Percentiles rank a stretch among this genome's conserved stretches.
Conservation (phyloP, 1,139 yeast species). For the Debaryomyces udenii region DNA sequence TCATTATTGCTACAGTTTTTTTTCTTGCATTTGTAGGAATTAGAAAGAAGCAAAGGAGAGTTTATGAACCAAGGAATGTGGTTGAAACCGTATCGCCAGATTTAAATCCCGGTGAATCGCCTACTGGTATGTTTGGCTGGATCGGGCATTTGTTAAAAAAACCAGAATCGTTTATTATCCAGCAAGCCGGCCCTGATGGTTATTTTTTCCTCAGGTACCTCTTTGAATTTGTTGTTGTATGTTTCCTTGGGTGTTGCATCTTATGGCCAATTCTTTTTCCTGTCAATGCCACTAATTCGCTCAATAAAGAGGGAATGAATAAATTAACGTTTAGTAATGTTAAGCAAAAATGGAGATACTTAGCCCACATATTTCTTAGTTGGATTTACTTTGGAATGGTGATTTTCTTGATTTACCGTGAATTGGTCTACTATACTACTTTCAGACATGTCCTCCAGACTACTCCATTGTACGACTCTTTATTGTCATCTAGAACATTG, state of each 20-base stretch:
- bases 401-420: conserved; percentile 68
- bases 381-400: conserved; percentile 67
- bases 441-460: conserved; percentile 70
- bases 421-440: conserved; percentile 65
- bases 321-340: conserved; percentile 67
- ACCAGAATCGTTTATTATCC: conserved; percentile 70
- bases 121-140: conserved; percentile 62
- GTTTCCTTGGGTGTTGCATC: conserved; percentile 64
- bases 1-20: conserved; percentile 58
- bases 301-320: conserved; percentile 57
- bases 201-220: conserved; percentile 82
- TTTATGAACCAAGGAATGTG: conserved; percentile 79
- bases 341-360: conserved; percentile 57
- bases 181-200: conserved; percentile 86
- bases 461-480: conserved; percentile 69
- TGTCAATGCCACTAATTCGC: conserved; percentile 83
- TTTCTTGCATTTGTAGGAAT: conserved; percentile 59
- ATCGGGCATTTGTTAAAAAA: conserved; percentile 50
- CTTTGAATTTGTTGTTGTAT: conserved; percentile 60
- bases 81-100: conserved; percentile 46
- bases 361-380: conserved; percentile 72
- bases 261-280: conserved; percentile 83
- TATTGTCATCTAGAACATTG: conserved; percentile 67
- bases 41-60: conserved; percentile 66
- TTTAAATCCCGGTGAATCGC: conserved; percentile 55